Evolutionary conservation across 768 basidiomycete genomes (phyloP).

Genomic region (Xerocomus brunneocitrinus): DNA sequence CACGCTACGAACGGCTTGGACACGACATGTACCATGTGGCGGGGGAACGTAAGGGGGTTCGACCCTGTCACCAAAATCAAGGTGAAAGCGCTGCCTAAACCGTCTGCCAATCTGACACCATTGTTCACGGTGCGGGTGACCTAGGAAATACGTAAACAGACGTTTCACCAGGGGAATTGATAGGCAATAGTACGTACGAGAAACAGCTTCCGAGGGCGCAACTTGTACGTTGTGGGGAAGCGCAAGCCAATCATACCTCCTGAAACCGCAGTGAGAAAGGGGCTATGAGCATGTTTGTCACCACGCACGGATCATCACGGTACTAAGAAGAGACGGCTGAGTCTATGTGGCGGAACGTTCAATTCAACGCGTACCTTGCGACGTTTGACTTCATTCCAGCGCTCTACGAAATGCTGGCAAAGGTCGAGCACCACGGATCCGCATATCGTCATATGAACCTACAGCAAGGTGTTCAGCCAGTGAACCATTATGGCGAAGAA

Average conservation of each 20-base stretch:
- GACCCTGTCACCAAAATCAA: constrained; percentile 38
- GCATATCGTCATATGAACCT: constrained; percentile 81
- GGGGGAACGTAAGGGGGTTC: constrained; percentile 37
- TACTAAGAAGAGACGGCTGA: constrained; percentile 22
- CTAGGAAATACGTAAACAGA: constrained; percentile 21
- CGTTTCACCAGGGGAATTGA: not conserved
- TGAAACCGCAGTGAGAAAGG: constrained; percentile 20
- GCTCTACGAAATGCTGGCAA: constrained; percentile 87
- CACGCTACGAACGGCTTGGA: constrained; percentile 83
- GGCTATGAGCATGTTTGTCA: not conserved
- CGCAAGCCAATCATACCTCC: constrained; percentile 64
- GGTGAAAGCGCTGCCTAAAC: constrained; percentile 66
- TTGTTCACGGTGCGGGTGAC: constrained; percentile 62
- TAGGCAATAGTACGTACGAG: constrained; percentile 36
- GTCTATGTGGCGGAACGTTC: not conserved
- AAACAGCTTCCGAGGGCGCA: constrained; percentile 65
- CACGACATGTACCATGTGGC: constrained; percentile 52
- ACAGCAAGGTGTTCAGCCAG: constrained; percentile 2
- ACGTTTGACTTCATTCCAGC: constrained; percentile 88
- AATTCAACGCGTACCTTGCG: constrained; percentile 50
- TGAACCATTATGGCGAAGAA: not conserved
- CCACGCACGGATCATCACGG: constrained; percentile 42
- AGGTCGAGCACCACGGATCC: constrained; percentile 87
- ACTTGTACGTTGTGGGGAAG: constrained; percentile 66
- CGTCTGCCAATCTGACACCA: constrained; percentile 55